Base-by-base conservation (phyloP, 164 flowering plant species). In the Macadamia tetraphylla region DNA sequence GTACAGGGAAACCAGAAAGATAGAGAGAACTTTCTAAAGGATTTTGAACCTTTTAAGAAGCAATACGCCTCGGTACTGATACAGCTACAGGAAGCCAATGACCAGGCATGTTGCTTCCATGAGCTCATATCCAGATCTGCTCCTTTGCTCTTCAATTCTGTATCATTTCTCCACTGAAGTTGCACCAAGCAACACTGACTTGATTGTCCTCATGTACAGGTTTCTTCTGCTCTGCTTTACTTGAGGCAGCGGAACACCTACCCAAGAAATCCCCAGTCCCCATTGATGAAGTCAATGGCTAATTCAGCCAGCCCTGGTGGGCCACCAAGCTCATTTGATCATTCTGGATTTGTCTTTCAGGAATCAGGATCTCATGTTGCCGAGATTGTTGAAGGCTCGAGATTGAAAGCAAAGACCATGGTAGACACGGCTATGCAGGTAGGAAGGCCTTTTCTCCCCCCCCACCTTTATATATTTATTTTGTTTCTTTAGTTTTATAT, bases 371-470 rank as follows among this genome's bases (percentile, higher is more conserved):
- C 86, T 17, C 84, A 74, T 75, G 84, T 82, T 6, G 74, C 65
- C 51, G 88, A 84, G 71, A 85, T 88, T 77, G 79, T 83, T 63
- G 84, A 85, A 57, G 81, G 78, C 64, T 86, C 93, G 31, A 77
- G 77, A 76, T 60, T 65, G 46, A 88, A 81, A 80, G 88, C 90
- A 44, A 81, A 74, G 60, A 70, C 78, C 31, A 85, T 88, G 93
- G 93, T 88, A 29, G 81, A 81, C 71, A 79, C 77, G 55, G 93
- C 89, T 23, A 66, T 83, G 63, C 88, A 86, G 92, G 89, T 88
- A 79, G 18, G 29, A 49, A 44, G 51, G 13, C 46, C 53, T 59
- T 29, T 52, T n/a, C n/a, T n/a, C n/a, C n/a, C n/a, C n/a, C n/a
- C n/a, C n/a, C n/a, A 52, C 13, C n/a, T 14, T 6, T 46, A 2